Evolutionary conservation across 768 basidiomycete species (phyloP).

Genomic region (Amanita thiersii): DNA sequence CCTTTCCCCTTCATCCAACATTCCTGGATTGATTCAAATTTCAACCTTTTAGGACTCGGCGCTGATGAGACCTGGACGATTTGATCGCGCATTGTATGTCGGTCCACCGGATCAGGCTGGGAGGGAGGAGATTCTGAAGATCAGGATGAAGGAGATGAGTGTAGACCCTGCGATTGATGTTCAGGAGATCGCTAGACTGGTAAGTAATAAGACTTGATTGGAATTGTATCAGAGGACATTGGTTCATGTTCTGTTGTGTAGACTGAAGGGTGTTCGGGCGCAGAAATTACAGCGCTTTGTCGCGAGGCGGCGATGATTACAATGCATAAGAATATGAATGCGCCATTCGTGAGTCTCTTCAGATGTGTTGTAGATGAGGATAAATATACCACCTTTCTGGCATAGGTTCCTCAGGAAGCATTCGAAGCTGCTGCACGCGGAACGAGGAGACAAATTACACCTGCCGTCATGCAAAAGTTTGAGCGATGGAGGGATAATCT

Average conservation of each 20-base stretch:
- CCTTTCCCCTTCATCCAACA: not conserved
- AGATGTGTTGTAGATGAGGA: constrained; percentile 1
- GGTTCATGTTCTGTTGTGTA: constrained; percentile 21
- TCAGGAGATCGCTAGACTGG: constrained; percentile 59
- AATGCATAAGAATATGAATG: constrained; percentile 82
- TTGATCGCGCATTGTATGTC: constrained; percentile 92
- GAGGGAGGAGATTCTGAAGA: constrained; percentile 77
- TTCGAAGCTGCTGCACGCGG: constrained; percentile 67
- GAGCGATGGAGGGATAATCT: constrained; percentile 55
- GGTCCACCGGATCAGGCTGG: constrained; percentile 81
- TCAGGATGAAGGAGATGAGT: constrained; percentile 74
- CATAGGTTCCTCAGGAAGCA: constrained; percentile 66
- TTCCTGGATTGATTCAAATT: constrained; percentile 2
- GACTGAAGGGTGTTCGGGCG: constrained; percentile 96
- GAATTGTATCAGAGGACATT: not conserved
- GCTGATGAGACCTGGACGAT: constrained; percentile 86
- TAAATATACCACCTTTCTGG: not conserved
- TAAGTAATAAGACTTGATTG: constrained; percentile 22
- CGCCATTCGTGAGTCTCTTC: constrained; percentile 52
- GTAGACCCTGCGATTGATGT: constrained; percentile 66
- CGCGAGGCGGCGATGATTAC: constrained; percentile 93
- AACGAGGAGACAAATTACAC: constrained; percentile 79
- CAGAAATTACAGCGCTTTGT: constrained; percentile 85
- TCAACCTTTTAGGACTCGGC: constrained; percentile 69
- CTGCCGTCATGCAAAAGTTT: constrained; percentile 64